Evolutionary conservation across 768 basidiomycete species (phyloP), one percentile per base, ranked within the genome.

Genomic region (Lactarius vividus): DNA sequence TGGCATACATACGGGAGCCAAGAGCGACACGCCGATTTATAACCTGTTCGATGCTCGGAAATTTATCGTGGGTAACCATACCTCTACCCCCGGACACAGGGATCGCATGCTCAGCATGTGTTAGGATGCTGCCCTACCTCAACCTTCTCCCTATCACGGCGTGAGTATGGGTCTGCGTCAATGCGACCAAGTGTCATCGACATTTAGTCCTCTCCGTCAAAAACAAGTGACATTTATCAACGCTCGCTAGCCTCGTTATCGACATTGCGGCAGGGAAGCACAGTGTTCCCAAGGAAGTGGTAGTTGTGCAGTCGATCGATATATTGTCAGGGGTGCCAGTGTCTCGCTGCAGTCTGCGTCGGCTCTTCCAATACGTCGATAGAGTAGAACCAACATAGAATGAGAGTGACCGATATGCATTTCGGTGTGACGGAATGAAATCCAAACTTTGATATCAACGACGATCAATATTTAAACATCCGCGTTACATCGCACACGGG

Each of bases 11-110:
- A 31, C 31, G 3, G 31, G 31, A 31, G 6, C 31, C 3, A 31
- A 31, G 6, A 6, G 31, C 31, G 31, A 31, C 31, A 31, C 31
- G 31, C 3, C 2, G 31, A 31, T 31, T 31, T 31, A 31, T 31
- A 31, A 31, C 31, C 6, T 31, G 31, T 31, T 31, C 6, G 31
- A 31, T 6, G 6, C 31, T 31, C 3, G 31, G 31, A 31, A 31
- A 31, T 31, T 31, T 31, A 2, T 31, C 31, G 70, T 10, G 3
- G 70, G 70, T 9, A 1, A 35, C 31, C 33, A 35, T 35, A 35
- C 33, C 33, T 4, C 6, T 4, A 10, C 9, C 33, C 33, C 33
- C 9, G 10, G 33, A 10, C 31, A 31, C 6, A 31, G 31, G 31
- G 31, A 31, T 31, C 31, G 31, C 33, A 35, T 35, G 33, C 33